Conservation (phyloP, 2,329 filamentous ascomycete species). For the Ascochyta koolunga region DNA sequence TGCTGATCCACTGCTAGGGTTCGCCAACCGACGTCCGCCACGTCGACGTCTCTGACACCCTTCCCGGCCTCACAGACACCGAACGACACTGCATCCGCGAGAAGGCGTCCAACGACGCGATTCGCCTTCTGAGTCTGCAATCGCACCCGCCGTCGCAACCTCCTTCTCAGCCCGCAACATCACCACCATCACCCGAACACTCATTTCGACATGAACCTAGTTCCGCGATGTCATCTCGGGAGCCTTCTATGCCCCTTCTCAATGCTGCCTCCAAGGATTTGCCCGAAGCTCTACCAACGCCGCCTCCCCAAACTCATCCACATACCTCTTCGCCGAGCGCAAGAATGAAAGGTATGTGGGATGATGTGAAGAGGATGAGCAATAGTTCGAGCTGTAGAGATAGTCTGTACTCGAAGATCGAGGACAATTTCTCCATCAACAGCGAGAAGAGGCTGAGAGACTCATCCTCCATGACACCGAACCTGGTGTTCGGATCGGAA, state of each 20-base stretch:
- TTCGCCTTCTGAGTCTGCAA: constrained; percentile 31
- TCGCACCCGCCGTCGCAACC: constrained; percentile 20
- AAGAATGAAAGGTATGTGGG: constrained; percentile 36
- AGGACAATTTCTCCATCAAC: constrained; percentile 1
- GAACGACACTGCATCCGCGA: constrained; percentile 38
- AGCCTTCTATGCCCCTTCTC: constrained; percentile 27
- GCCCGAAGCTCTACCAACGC: constrained; percentile 29
- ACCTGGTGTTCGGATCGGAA: constrained; percentile 24
- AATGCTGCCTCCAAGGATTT: constrained; percentile 33
- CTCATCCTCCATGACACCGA: constrained; percentile 21
- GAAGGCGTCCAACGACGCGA: constrained; percentile 38
- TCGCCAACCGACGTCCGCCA: constrained; percentile 39
- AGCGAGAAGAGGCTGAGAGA: constrained; percentile 4
- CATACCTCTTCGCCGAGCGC: constrained; percentile 24
- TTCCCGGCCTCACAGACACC: constrained; percentile 39
- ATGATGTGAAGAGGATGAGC: constrained; percentile 22
- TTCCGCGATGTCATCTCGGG: constrained; percentile 19
- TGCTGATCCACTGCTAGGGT: constrained; percentile 24
- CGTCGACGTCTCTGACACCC: constrained; percentile 34
- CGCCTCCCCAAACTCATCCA: constrained; percentile 24
- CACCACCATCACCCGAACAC: constrained; percentile 18
- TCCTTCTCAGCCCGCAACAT: constrained; percentile 20
- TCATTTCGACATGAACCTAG: constrained; percentile 14
- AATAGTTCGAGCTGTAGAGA: constrained; percentile 18
- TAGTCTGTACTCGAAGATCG: constrained; percentile 21